Conservation (phyloP, 2,329 filamentous ascomycete genomes). For the Leptographium galeiforme region DNA sequence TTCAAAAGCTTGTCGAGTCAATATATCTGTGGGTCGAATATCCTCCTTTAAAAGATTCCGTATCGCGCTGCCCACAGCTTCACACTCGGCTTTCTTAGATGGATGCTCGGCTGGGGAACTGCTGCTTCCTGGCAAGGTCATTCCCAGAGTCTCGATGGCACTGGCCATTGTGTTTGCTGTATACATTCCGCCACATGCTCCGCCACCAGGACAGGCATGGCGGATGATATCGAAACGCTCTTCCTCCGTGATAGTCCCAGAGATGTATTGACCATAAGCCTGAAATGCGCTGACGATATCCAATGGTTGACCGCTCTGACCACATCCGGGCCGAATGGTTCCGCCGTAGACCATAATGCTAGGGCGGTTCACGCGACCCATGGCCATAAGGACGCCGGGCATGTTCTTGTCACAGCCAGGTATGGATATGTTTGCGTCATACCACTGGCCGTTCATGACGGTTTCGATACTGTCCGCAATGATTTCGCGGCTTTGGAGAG, state of each 20-base stretch:
- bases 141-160: conserved; percentile 58
- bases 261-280: conserved; percentile 88
- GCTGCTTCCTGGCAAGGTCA: conserved; percentile 72
- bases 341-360: conserved; percentile 97
- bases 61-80: conserved; percentile 58
- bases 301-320: conserved; percentile 58
- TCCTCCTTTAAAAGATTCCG: conserved; percentile 63
- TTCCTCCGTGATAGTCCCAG: conserved; percentile 81
- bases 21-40: conserved; percentile 63
- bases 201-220: conserved; percentile 73
- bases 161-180: conserved; percentile 67
- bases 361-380: conserved; percentile 87
- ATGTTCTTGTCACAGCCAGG: conserved; percentile 99
- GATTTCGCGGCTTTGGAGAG: conserved; percentile 84
- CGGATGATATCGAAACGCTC: conserved; percentile 90
- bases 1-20: conserved; percentile 70
- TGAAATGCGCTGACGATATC: conserved; percentile 98
- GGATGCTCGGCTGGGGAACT: conserved; percentile 65
- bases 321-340: conserved; percentile 84
- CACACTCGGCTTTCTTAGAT: conserved; percentile 60
- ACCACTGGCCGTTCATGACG: conserved; percentile 98
- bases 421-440: conserved; percentile 92
- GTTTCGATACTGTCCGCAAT: conserved; percentile 98
- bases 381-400: conserved; percentile 83
- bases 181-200: conserved; percentile 80